Evolutionary conservation across 2,329 filamentous ascomycete genomes (phyloP), one percentile per base, ranked within the genome.

Genomic region (Sporothrix schenckii): DNA sequence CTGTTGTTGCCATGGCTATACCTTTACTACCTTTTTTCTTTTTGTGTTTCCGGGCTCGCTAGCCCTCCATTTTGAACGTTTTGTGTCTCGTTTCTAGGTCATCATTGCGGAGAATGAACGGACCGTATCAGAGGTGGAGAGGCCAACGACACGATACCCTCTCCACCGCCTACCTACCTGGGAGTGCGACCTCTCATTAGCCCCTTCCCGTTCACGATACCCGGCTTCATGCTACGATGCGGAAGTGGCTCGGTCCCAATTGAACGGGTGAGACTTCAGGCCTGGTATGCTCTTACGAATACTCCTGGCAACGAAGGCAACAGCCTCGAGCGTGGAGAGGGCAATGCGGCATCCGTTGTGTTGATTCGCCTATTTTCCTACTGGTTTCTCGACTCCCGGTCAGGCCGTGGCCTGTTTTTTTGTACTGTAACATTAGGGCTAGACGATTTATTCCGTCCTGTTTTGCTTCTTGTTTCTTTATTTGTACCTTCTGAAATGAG

Each of bases 351-450:
- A 49, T 39, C 27, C 11, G 49, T 41, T 47, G 44, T 16, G 63
- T 44, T 24, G 19, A 13, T 34, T 66, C 21, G 19, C 11, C 14
- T 16, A 30, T 13, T n/a, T 27, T n/a, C 30, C 24, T 27, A n/a
- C 30, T 21, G 27, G 30, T 34, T 14, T 44, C n/a, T 27, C 30
- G 39, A 41, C 19, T 41, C 5, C 21, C 47, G 34, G 11, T 58
- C 21, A 9, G 44, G 63, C 63, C 7, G 2, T 19, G 44, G 47
- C 47, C 63, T 52, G 47, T 14, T 34, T 66, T 66, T 4, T 66
- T 66, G 63, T 66, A 66, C 63, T 66, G 63, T 66, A 66, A 66
- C 63, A 66, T 47, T 52, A 66, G 19, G 47, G 63, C 47, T 39
- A 3, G 19, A 21, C 21, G 44, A 24, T 27, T 47, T 39, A n/a